Conservation (phyloP, 192 early-diverging fungal species). For the Dimargaris cristalligena region DNA sequence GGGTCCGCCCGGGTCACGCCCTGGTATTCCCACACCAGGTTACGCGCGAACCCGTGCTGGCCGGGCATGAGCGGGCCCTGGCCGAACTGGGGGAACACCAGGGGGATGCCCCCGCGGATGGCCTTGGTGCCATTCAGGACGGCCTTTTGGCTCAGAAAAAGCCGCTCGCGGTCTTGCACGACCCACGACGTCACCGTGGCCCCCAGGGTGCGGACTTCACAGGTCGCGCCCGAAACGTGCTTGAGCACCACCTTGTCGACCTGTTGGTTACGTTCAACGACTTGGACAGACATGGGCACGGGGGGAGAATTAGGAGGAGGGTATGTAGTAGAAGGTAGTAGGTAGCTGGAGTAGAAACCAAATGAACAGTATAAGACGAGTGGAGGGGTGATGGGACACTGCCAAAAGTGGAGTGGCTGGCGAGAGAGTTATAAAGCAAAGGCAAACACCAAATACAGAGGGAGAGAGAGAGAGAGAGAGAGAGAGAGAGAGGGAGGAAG, state of each 20-base stretch:
- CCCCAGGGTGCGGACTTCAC: slow-evolving; percentile 36
- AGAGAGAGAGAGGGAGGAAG: not conserved
- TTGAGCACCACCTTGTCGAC: slow-evolving; percentile 22
- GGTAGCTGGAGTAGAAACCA: not conserved
- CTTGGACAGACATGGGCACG: not conserved
- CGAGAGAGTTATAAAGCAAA: not conserved
- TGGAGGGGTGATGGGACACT: not conserved
- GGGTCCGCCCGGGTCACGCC: slow-evolving; percentile 20
- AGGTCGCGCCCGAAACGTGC: slow-evolving; percentile 15
- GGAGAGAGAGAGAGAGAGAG: not conserved
- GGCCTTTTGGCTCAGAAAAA: slow-evolving; percentile 75
- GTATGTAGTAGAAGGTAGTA: not conserved
- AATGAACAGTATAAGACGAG: not conserved
- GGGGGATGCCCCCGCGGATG: slow-evolving; percentile 65
- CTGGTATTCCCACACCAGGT: slow-evolving; percentile 20
- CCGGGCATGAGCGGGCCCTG: slow-evolving; percentile 25
- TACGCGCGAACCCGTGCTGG: slow-evolving; percentile 35
- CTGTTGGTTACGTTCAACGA: not conserved
- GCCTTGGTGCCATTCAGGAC: slow-evolving; percentile 79
- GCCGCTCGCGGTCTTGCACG: slow-evolving; percentile 46
- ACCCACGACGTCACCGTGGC: slow-evolving; percentile 90
- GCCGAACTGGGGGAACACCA: slow-evolving; percentile 38
- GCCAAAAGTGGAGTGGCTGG: not conserved
- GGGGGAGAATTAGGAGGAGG: not conserved
- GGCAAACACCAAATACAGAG: not conserved